Conservation (phyloP, 2,329 filamentous ascomycete species). For the Sphaerostilbella broomeana region DNA sequence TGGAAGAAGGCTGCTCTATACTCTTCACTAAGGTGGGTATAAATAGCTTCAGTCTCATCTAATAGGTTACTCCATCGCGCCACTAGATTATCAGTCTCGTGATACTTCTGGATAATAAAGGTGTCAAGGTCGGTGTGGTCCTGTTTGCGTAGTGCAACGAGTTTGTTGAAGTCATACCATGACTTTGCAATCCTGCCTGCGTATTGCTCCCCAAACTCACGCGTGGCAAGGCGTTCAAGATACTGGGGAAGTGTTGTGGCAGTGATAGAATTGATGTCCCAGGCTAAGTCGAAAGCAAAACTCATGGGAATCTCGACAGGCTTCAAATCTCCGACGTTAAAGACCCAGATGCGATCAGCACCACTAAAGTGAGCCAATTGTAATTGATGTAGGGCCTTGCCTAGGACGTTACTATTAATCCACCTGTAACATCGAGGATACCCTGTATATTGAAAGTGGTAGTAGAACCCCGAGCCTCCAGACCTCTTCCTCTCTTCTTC, state of each 20-base stretch:
- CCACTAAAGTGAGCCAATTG: constrained; percentile 42
- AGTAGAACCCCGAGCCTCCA: constrained; percentile 49
- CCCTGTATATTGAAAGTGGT: constrained; percentile 58
- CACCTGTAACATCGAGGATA: constrained; percentile 53
- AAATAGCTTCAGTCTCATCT: constrained; percentile 37
- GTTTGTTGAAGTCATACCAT: constrained; percentile 45
- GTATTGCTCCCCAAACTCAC: constrained; percentile 43
- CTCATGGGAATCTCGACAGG: constrained; percentile 49
- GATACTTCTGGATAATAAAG: constrained; percentile 53
- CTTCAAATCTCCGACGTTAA: constrained; percentile 58
- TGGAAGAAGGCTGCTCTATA: constrained; percentile 52
- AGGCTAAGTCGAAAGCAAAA: constrained; percentile 51
- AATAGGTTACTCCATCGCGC: constrained; percentile 45
- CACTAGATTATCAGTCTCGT: constrained; percentile 50
- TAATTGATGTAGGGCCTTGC: constrained; percentile 44
- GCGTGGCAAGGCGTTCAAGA: constrained; percentile 39
- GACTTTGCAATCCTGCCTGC: constrained; percentile 41
- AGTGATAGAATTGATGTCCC: constrained; percentile 44
- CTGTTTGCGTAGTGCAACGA: constrained; percentile 49
- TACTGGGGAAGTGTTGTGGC: constrained; percentile 34
- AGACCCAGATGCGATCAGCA: constrained; percentile 53
- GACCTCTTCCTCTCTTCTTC: constrained; percentile 43
- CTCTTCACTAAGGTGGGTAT: constrained; percentile 34
- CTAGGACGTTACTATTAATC: constrained; percentile 55
- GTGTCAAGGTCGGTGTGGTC: constrained; percentile 52